These are phyloP conservation scores for Toxoplasma gondii DNA, from an alignment of 169 alveolate species.

Conservation along the genomic window DNA sequence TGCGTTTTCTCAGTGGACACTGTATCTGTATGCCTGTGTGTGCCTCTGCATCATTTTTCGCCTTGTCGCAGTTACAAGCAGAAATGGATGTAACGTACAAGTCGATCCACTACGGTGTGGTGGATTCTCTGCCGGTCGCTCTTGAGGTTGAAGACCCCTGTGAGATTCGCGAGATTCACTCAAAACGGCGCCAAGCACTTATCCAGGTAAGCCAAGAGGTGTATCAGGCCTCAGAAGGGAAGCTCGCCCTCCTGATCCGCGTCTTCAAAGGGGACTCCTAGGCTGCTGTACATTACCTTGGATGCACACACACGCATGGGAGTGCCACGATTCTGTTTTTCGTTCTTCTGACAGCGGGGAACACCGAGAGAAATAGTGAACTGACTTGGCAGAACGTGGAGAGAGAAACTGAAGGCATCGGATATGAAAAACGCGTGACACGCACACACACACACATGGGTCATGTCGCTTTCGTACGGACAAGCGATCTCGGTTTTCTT, in stretches of 20 bases:
- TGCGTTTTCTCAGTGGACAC: too few relatives aligned
- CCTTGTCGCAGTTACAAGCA: constrained; percentile 26
- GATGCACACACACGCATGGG: neutral
- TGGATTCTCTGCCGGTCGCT: constrained; percentile 50
- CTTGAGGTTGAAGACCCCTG: constrained; percentile 49
- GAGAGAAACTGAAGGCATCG: too few relatives aligned
- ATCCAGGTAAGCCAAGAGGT: neutral
- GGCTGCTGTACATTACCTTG: neutral
- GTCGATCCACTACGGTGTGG: constrained; percentile 46
- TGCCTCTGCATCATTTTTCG: too few relatives aligned
- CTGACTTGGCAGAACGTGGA: too few relatives aligned
- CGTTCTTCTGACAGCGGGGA: neutral
- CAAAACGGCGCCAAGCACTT: neutral
- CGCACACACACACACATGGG: too few relatives aligned
- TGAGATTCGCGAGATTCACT: constrained; percentile 1
- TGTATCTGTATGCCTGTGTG: too few relatives aligned
- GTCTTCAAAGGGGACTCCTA: neutral
- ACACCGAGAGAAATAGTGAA: too few relatives aligned
- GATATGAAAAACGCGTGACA: too few relatives aligned
- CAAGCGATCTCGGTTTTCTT: too few relatives aligned
- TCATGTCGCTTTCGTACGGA: too few relatives aligned
- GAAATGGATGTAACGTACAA: constrained; percentile 50
- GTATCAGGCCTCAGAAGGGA: neutral
- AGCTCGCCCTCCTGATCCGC: too few relatives aligned
- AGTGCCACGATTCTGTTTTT: neutral